These are phyloP conservation scores for Gelatoporia subvermispora DNA, from an alignment of 768 basidiomycete genomes.

Conservation along the genomic window DNA sequence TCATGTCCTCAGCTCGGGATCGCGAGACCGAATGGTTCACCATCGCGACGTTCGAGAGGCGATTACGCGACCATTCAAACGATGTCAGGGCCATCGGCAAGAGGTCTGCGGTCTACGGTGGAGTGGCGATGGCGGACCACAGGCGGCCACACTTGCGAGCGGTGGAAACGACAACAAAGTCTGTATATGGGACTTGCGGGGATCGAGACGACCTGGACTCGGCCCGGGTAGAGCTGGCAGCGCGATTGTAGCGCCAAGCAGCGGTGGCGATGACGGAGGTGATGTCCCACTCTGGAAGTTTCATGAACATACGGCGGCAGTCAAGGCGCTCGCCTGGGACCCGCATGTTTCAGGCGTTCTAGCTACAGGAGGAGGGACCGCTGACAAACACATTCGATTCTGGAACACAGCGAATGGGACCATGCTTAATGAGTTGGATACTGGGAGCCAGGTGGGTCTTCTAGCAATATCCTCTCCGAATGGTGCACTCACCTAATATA, in stretches of 20 bases:
- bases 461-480: not conserved
- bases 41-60: conserved; percentile 89
- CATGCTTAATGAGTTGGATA: conserved; percentile 85
- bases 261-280: conserved; percentile 23
- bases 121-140: conserved; percentile 53
- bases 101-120: conserved; percentile 96
- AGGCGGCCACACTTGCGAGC: conserved; percentile 69
- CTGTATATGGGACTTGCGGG: conserved; percentile 91
- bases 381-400: conserved; percentile 95
- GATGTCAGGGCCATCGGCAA: conserved; percentile 74
- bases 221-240: conserved; percentile 15
- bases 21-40: conserved; percentile 84
- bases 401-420: conserved; percentile 91
- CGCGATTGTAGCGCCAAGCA: conserved; percentile 17
- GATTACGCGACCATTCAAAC: conserved; percentile 57
- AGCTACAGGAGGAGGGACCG: conserved; percentile 96
- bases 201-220: conserved; percentile 43
- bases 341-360: conserved; percentile 88
- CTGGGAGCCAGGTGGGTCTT: conserved; percentile 82
- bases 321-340: conserved; percentile 98
- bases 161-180: conserved; percentile 99
- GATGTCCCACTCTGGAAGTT: conserved; percentile 84
- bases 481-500: conserved; percentile 22
- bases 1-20: conserved; percentile 83
- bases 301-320: conserved; percentile 94